A percentile compares a stretch with the other conserved stretches of the same genome.
Conservation (phyloP, 164 flowering plant genomes). For the Piper longum region DNA sequence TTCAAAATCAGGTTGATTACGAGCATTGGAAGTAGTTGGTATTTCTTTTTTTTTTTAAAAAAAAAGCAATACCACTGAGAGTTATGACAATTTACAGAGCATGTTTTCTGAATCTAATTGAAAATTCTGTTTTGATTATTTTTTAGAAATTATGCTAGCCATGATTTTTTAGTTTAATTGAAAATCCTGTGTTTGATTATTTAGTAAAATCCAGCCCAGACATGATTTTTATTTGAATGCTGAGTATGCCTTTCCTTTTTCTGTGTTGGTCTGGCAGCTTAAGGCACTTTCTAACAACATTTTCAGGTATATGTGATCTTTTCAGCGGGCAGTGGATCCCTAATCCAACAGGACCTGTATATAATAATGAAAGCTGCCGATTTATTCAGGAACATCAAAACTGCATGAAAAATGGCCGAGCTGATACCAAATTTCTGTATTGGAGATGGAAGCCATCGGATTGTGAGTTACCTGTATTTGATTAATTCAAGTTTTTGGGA, state of each 20-base stretch:
- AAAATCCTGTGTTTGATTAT: too few relatives aligned
- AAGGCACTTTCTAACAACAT: neutral
- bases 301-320: slow-evolving; percentile 58
- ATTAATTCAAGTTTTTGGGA: slow-evolving; percentile 49
- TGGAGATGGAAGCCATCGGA: slow-evolving; percentile 83
- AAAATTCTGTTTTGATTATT: neutral
- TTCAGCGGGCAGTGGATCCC: slow-evolving; percentile 74
- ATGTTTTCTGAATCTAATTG: neutral
- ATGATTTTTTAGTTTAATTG: too few relatives aligned
- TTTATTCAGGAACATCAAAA: slow-evolving; percentile 70
- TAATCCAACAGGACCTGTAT: slow-evolving; percentile 52
- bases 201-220: too few relatives aligned
- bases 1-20: too few relatives aligned
- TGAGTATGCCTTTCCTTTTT: too few relatives aligned
- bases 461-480: slow-evolving; percentile 53
- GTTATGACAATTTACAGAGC: too few relatives aligned
- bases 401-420: slow-evolving; percentile 87
- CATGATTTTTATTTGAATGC: too few relatives aligned
- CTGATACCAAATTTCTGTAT: slow-evolving; percentile 64
- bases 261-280: too few relatives aligned
- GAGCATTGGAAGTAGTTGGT: too few relatives aligned
- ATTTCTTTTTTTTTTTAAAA: too few relatives aligned
- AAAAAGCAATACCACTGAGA: too few relatives aligned
- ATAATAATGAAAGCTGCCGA: slow-evolving; percentile 61
- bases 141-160: too few relatives aligned